Percentiles rank a stretch among this genome's conserved stretches.
These are phyloP conservation scores for Vaccinium myrtillus DNA, from an alignment of 148 eudicot species.

Conservation along the genomic window DNA sequence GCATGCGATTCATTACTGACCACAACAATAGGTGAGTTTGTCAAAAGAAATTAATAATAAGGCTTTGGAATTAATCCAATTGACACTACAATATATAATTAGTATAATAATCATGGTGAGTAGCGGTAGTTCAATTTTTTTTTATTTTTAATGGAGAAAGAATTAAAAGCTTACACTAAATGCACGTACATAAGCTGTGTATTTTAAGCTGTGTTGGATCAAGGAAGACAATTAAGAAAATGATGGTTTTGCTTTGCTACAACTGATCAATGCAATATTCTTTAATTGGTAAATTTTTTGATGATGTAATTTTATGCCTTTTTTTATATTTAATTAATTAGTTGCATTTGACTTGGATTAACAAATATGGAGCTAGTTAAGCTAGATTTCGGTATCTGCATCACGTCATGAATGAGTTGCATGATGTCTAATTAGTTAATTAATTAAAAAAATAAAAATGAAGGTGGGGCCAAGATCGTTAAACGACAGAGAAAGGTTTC, in stretches of 20 bases:
- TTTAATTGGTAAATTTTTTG: not conserved
- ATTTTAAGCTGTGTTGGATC: not conserved
- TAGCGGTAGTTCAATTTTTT: not conserved
- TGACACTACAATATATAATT: not conserved
- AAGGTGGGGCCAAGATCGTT: conserved; percentile 9
- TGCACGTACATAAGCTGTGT: not conserved
- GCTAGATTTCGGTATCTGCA: not conserved
- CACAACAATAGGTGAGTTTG: not conserved
- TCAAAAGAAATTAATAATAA: not conserved
- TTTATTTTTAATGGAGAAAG: not conserved
- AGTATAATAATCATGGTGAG: too few species aligned
- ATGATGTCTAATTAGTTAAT: too few species aligned
- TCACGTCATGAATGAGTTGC: too few species aligned
- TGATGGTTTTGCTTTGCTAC: not conserved
- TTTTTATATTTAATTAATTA: not conserved
- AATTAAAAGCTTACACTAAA: not conserved
- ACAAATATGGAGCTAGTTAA: not conserved
- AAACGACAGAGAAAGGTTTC: conserved; percentile 3
- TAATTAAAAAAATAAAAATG: too few species aligned
- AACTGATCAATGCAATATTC: not conserved
- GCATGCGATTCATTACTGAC: too few species aligned
- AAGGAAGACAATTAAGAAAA: not conserved
- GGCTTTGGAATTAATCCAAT: not conserved
- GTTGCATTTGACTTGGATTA: not conserved
- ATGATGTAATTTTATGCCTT: not conserved